Percentiles rank a stretch among this genome's conserved stretches.
These are phyloP conservation scores for Flaveria ramosissima DNA, from an alignment of 129 eudicot genomes.

Conservation along the genomic window DNA sequence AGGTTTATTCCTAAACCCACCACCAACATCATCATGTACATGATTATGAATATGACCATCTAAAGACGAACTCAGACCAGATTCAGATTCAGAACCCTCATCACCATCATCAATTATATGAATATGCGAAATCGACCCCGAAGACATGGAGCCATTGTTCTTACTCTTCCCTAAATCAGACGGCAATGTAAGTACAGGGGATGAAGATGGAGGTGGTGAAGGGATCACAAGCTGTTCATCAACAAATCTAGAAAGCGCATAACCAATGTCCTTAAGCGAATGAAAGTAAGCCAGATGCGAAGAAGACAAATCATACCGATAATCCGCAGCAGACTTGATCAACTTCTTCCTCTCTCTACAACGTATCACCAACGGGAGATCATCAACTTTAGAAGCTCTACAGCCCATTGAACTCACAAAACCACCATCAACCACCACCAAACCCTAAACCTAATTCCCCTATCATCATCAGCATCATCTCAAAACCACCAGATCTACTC, in stretches of 20 bases:
- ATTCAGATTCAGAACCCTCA: slow-evolving; percentile 45
- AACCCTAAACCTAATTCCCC: slow-evolving; percentile 34
- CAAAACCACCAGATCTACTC: no score
- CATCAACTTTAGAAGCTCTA: slow-evolving; percentile 70
- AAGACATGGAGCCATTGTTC: slow-evolving; percentile 25
- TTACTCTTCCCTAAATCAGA: slow-evolving; percentile 48
- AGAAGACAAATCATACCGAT: slow-evolving; percentile 74
- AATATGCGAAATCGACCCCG: slow-evolving; percentile 35
- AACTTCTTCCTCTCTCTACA: slow-evolving; percentile 72
- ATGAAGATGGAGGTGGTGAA: slow-evolving; percentile 45
- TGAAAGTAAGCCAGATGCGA: slow-evolving; percentile 79
- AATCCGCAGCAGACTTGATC: slow-evolving; percentile 72
- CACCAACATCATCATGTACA: slow-evolving; percentile 25
- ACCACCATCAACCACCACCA: slow-evolving; percentile 17
- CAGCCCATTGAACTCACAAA: slow-evolving; percentile 59
- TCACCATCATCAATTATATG: slow-evolving; percentile 38
- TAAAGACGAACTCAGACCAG: slow-evolving; percentile 29
- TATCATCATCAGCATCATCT: slow-evolving; percentile 25
- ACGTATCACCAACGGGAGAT: slow-evolving; percentile 67
- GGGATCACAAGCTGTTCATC: slow-evolving; percentile 70
- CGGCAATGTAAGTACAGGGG: slow-evolving; percentile 73
- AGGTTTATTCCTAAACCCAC: slow-evolving; percentile 5
- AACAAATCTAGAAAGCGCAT: slow-evolving; percentile 69
- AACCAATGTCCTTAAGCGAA: slow-evolving; percentile 71
- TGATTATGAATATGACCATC: slow-evolving; percentile 37